Conservation (phyloP, 345 rosid genomes). For the Aurinia saxatilis region DNA sequence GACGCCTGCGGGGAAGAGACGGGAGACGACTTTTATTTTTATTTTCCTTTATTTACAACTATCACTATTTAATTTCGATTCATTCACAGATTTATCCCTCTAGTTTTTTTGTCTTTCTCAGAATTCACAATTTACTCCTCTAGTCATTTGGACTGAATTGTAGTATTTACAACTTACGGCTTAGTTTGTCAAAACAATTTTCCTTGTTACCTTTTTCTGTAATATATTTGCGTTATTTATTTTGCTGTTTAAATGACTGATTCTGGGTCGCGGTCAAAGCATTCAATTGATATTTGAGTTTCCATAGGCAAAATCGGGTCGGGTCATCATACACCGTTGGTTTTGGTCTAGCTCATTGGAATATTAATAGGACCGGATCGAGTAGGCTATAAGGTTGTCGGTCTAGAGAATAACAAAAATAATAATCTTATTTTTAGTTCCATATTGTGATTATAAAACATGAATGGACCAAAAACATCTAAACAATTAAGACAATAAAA, state of each 20-base stretch:
- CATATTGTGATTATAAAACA: too few species aligned
- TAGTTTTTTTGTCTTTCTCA: not conserved
- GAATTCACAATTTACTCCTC: not conserved
- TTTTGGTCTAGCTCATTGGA: not conserved
- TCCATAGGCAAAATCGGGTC: not conserved
- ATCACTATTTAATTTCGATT: not conserved
- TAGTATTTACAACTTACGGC: not conserved
- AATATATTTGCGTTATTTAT: too few species aligned
- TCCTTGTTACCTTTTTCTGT: not conserved
- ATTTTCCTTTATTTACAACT: slow-evolving; percentile 13
- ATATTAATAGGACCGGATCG: not conserved
- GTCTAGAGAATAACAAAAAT: not conserved
- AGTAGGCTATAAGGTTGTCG: slow-evolving; percentile 1
- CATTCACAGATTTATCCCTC: not conserved
- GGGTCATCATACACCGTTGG: not conserved
- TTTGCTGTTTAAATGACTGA: not conserved
- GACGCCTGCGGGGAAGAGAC: slow-evolving; percentile 14
- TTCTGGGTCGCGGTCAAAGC: not conserved
- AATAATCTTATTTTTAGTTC: too few species aligned
- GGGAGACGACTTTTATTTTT: slow-evolving; percentile 21
- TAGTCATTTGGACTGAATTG: not conserved
- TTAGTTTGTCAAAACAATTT: not conserved
- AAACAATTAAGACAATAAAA: too few species aligned
- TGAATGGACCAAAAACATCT: too few species aligned
- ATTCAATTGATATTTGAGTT: not conserved